Conservation (phyloP, 345 rosid genomes). For the Salix udensis region DNA sequence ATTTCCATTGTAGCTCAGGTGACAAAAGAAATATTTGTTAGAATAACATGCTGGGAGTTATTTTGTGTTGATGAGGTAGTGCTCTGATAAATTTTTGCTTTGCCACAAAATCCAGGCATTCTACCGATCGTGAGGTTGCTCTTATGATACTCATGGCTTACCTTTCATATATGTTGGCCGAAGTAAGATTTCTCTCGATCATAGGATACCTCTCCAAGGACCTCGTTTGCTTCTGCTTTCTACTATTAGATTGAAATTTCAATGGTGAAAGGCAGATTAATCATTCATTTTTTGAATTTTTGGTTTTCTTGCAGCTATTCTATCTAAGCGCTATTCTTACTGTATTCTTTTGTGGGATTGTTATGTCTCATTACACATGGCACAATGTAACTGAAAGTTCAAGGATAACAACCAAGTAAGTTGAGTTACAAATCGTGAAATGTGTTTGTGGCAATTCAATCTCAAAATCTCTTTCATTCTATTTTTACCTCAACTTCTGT, state of each 20-base stretch:
- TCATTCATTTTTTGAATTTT: neutral
- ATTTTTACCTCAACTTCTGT: neutral
- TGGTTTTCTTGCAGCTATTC: conserved; percentile 55
- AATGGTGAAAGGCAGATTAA: conserved; percentile 5
- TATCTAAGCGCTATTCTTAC: conserved; percentile 86
- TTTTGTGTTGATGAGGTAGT: neutral
- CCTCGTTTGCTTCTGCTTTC: neutral
- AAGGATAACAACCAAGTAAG: conserved; percentile 86
- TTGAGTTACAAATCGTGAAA: conserved; percentile 3
- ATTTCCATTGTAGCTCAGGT: neutral
- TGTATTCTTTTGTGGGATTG: conserved; percentile 93
- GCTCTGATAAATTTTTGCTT: neutral
- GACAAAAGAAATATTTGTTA: neutral
- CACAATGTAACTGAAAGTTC: conserved; percentile 89
- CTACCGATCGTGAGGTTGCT: conserved; percentile 94
- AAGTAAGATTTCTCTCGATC: conserved; percentile 46
- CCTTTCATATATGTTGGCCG: conserved; percentile 85
- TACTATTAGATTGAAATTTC: neutral
- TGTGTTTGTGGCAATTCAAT: conserved; percentile 2
- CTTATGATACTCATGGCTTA: conserved; percentile 95
- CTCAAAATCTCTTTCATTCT: neutral
- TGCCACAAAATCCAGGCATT: conserved; percentile 53
- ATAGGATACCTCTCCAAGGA: conserved; percentile 5
- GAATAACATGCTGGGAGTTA: neutral
- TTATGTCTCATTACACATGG: conserved; percentile 98